Evolutionary conservation across 805 yeast species (phyloP).

Genomic region (Schwanniomyces polymorphus): DNA sequence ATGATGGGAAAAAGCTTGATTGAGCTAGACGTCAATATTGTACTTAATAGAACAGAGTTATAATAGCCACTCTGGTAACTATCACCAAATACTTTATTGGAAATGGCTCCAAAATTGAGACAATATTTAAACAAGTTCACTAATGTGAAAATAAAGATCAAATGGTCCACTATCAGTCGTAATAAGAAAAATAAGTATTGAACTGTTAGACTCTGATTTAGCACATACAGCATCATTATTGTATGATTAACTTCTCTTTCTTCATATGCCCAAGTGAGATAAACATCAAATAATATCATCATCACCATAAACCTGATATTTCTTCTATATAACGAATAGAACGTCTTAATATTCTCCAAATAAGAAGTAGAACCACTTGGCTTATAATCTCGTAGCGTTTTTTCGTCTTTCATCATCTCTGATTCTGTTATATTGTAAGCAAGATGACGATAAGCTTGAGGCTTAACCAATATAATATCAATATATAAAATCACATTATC

Average conservation of each 20-base stretch:
- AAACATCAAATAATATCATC: conserved; percentile 80
- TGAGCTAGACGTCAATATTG: conserved; percentile 73
- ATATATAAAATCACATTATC: conserved; percentile 83
- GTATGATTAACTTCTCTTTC: conserved; percentile 54
- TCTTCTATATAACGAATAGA: conserved; percentile 18
- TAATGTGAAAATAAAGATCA: conserved; percentile 37
- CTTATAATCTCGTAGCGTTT: conserved; percentile 3
- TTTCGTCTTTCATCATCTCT: conserved; percentile 12
- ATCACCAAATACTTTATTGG: conserved; percentile 13
- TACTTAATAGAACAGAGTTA: conserved; percentile 56
- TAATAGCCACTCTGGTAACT: conserved; percentile 32
- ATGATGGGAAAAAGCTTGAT: conserved; percentile 85
- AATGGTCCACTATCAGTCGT: conserved; percentile 50
- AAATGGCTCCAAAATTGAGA: conserved; percentile 14
- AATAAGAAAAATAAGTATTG: conserved; percentile 61
- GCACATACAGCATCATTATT: conserved; percentile 18
- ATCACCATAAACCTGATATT: conserved; percentile 53
- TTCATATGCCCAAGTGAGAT: conserved; percentile 87
- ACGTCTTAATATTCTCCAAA: conserved; percentile 1
- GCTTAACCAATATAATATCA: conserved; percentile 79
- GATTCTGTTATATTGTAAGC: conserved; percentile 65
- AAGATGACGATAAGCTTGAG: conserved; percentile 85
- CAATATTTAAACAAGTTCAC: conserved; percentile 19
- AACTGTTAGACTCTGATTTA: conserved; percentile 33
- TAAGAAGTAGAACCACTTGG: conserved; percentile 14